A percentile compares a stretch with the other conserved stretches of the same genome.
These are phyloP conservation scores for Saturnispora kantuleensis DNA, from an alignment of 805 yeast species.

Conservation along the genomic window DNA sequence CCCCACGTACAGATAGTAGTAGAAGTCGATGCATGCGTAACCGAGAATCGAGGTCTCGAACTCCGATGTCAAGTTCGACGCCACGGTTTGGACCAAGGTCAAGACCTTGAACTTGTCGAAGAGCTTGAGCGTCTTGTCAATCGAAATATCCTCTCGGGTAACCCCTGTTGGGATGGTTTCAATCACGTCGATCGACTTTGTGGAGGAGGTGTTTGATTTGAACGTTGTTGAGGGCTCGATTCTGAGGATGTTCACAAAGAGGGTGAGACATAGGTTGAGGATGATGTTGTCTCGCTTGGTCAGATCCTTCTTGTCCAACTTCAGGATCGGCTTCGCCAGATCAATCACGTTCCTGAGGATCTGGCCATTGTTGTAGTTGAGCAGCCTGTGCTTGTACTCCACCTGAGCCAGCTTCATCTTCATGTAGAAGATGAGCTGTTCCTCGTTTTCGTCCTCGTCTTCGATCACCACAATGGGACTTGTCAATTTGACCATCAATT, in stretches of 20 bases:
- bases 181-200: slow-evolving; percentile 19
- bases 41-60: slow-evolving; percentile 55
- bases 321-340: slow-evolving; percentile 53
- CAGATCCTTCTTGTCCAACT: slow-evolving; percentile 43
- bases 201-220: slow-evolving; percentile 15
- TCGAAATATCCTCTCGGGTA: slow-evolving; percentile 55
- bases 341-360: slow-evolving; percentile 62
- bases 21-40: slow-evolving; percentile 55
- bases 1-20: slow-evolving; percentile 54
- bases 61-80: slow-evolving; percentile 54
- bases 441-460: slow-evolving; percentile 43
- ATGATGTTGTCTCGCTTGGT: slow-evolving; percentile 63
- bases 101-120: slow-evolving; percentile 68
- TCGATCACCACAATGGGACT: slow-evolving; percentile 67
- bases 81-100: slow-evolving; percentile 58
- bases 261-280: slow-evolving; percentile 57
- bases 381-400: slow-evolving; percentile 57
- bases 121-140: slow-evolving; percentile 44
- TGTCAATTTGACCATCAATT: slow-evolving; percentile 71
- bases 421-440: slow-evolving; percentile 48
- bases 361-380: slow-evolving; percentile 48
- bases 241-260: slow-evolving; percentile 68
- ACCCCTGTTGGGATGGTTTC: slow-evolving; percentile 48
- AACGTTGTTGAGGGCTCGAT: slow-evolving; percentile 56
- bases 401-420: slow-evolving; percentile 59